Evolutionary conservation across 768 basidiomycete genomes (phyloP).

Genomic region (Hygrophoropsis aurantiaca): DNA sequence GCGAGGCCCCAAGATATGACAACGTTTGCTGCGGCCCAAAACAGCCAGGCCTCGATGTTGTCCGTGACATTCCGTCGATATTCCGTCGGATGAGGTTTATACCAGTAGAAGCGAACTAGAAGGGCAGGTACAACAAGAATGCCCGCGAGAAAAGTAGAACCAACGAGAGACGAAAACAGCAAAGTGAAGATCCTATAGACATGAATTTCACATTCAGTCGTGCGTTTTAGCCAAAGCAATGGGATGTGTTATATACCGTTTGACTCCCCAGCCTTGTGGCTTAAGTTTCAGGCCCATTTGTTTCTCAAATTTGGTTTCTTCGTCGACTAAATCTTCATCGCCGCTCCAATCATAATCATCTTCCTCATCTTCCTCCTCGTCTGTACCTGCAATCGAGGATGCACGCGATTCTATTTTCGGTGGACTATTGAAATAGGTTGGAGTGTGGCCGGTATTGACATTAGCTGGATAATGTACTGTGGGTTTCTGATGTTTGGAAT

Average conservation of each 20-base stretch:
- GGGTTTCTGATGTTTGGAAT: slow-evolving; percentile 27
- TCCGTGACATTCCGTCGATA: slow-evolving; percentile 60
- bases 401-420: slow-evolving; percentile 34
- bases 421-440: slow-evolving; percentile 22
- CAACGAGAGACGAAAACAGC: slow-evolving; percentile 72
- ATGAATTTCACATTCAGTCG: slow-evolving; percentile 1
- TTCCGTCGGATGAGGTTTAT: slow-evolving; percentile 54
- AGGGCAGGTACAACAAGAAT: slow-evolving; percentile 62
- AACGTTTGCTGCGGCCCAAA: slow-evolving; percentile 79
- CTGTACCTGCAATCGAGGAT: slow-evolving; percentile 50
- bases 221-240: not conserved
- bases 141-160: slow-evolving; percentile 64
- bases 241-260: slow-evolving; percentile 40
- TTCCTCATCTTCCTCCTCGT: slow-evolving; percentile 57
- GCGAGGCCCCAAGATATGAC: slow-evolving; percentile 80
- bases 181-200: slow-evolving; percentile 52
- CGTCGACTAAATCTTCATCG: slow-evolving; percentile 73
- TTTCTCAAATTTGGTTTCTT: slow-evolving; percentile 65
- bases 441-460: slow-evolving; percentile 26
- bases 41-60: slow-evolving; percentile 76
- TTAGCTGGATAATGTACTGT: slow-evolving; percentile 57
- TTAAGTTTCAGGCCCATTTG: slow-evolving; percentile 53
- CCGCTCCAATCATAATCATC: slow-evolving; percentile 75
- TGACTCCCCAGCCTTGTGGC: slow-evolving; percentile 48
- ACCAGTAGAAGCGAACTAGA: slow-evolving; percentile 70